A percentile compares a stretch with the other conserved stretches of the same genome.
These are phyloP conservation scores for Chrysoporthe cubensis DNA, from an alignment of 2,329 filamentous ascomycete genomes.

Conservation along the genomic window DNA sequence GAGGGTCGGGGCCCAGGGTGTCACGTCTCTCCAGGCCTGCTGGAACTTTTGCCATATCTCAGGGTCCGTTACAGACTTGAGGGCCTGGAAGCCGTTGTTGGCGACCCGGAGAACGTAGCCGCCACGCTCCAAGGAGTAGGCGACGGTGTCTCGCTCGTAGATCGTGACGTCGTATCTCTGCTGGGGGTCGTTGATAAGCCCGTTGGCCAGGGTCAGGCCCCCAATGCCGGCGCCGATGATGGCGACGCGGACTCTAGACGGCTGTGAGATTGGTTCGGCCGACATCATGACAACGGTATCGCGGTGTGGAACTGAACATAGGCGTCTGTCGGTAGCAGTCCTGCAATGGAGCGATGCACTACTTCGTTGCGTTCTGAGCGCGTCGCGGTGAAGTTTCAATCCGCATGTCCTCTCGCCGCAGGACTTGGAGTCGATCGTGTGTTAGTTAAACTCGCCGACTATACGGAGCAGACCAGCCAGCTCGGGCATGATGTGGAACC, in stretches of 20 bases:
- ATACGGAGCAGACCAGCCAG: no score
- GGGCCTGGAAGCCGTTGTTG: constrained; percentile 10
- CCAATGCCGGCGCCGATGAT: constrained; percentile 10
- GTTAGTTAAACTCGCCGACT: no score
- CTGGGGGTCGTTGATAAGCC: not conserved
- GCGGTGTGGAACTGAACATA: not conserved
- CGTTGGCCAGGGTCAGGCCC: constrained; percentile 5
- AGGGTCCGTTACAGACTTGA: not conserved
- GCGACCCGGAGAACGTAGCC: constrained; percentile 6
- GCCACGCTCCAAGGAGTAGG: constrained; percentile 1
- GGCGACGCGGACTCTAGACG: not conserved
- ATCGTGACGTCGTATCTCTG: not conserved
- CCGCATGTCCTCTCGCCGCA: no score
- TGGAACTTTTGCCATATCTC: not conserved
- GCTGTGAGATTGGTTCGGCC: not conserved
- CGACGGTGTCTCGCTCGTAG: not conserved
- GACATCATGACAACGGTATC: not conserved
- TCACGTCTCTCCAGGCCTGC: not conserved
- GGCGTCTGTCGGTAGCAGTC: no score
- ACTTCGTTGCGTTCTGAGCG: no score
- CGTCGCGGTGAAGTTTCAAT: no score
- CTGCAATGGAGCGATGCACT: no score
- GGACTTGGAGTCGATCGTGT: no score
- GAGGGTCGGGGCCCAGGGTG: not conserved
- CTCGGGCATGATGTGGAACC: no score